Percentiles rank a stretch among this genome's conserved stretches.
Conservation (phyloP, 805 yeast genomes). For the Saturnispora dispora region DNA sequence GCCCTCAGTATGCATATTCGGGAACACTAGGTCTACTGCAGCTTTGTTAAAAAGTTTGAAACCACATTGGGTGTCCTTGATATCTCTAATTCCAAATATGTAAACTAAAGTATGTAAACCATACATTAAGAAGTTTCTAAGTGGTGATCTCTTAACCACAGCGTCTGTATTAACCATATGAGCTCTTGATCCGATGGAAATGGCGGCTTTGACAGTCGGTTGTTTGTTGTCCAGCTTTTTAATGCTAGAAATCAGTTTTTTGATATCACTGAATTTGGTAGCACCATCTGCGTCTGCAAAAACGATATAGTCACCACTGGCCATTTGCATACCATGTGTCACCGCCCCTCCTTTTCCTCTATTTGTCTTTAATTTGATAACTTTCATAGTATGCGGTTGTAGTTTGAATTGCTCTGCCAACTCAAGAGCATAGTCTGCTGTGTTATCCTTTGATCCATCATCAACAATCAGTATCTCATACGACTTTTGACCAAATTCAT, state of each 20-base stretch:
- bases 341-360: slow-evolving; percentile 98
- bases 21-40: slow-evolving; percentile 62
- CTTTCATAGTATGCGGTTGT: slow-evolving; percentile 54
- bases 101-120: slow-evolving; percentile 80
- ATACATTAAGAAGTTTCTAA: slow-evolving; percentile 88
- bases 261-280: slow-evolving; percentile 64
- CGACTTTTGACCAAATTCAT: slow-evolving; percentile 18
- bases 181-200: slow-evolving; percentile 90
- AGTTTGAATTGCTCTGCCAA: slow-evolving; percentile 43
- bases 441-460: slow-evolving; percentile 84
- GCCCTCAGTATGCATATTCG: slow-evolving; percentile 90
- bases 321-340: slow-evolving; percentile 75
- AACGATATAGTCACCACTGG: slow-evolving; percentile 62
- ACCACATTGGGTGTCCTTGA: slow-evolving; percentile 96
- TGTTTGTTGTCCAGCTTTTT: slow-evolving; percentile 17
- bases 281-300: slow-evolving; percentile 99
- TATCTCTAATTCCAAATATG: slow-evolving; percentile 77
- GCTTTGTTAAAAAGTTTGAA: slow-evolving; percentile 79
- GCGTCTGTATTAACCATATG: slow-evolving; percentile 96
- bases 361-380: slow-evolving; percentile 59
- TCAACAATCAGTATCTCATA: slow-evolving; percentile 85
- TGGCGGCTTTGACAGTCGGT: slow-evolving; percentile 34
- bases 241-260: slow-evolving; percentile 39
- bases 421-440: slow-evolving; percentile 61
- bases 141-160: slow-evolving; percentile 84